Evolutionary conservation across 495 filamentous ascomycete species (phyloP).

Genomic region (Xylaria acuta): DNA sequence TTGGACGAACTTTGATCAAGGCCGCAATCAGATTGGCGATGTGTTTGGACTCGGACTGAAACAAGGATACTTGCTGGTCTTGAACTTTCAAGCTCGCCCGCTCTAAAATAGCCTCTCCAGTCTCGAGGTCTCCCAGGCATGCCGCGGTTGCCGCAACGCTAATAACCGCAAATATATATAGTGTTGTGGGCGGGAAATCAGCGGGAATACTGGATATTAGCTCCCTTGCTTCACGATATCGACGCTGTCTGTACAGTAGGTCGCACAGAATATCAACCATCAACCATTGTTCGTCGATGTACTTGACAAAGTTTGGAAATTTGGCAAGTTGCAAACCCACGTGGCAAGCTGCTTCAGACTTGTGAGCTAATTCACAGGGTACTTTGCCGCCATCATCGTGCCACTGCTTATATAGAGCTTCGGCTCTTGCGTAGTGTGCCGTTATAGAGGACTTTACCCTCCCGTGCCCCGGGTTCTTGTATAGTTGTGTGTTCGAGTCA

Average conservation of each 20-base stretch:
- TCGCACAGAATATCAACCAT: not conserved
- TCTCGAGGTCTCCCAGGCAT: not conserved
- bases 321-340: not conserved
- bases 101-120: not conserved
- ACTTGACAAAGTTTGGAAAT: not conserved
- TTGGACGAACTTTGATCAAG: not conserved
- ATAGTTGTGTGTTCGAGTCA: conserved; percentile 6
- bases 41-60: not conserved
- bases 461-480: not conserved
- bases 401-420: not conserved
- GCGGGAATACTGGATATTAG: not conserved
- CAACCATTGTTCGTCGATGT: not conserved
- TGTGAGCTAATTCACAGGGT: not conserved
- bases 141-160: not conserved
- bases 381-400: not conserved
- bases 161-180: too few relatives aligned
- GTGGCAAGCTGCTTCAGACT: conserved; percentile 4
- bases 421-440: not conserved
- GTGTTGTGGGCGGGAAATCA: not conserved
- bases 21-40: not conserved
- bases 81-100: not conserved
- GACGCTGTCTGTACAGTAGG: not conserved
- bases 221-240: conserved; percentile 4
- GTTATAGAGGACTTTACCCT: not conserved
- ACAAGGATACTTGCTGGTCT: not conserved